Evolutionary conservation across 148 eudicot genomes (phyloP).

Genomic region (Bassia scoparia): DNA sequence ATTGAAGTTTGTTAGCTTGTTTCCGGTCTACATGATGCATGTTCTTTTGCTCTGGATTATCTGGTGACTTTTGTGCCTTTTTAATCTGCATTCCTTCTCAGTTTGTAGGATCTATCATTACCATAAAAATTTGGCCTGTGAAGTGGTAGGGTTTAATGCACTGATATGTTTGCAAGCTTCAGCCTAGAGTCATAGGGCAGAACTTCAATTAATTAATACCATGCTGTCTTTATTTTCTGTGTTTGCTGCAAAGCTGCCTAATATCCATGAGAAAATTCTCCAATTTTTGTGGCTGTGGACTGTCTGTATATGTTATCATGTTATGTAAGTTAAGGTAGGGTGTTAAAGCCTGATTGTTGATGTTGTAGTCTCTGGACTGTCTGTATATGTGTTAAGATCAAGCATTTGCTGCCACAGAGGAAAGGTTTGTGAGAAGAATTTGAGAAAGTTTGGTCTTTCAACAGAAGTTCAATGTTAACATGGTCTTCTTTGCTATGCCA

Average conservation of each 20-base stretch:
- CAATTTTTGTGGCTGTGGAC: background rate
- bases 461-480: background rate
- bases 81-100: background rate
- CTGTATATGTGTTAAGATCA: too few relatives aligned
- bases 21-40: background rate
- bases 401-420: too few relatives aligned
- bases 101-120: background rate
- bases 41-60: background rate
- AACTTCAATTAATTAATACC: background rate
- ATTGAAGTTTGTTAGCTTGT: background rate
- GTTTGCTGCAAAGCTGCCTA: background rate
- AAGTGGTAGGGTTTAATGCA: background rate
- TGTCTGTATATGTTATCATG: too few relatives aligned
- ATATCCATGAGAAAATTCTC: background rate
- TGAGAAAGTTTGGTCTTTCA: background rate
- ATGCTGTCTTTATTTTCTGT: background rate
- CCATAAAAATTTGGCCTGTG: background rate
- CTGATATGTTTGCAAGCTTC: background rate
- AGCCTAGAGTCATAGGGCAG: background rate
- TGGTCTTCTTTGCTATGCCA: background rate
- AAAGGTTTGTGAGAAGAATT: background rate
- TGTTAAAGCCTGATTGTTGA: background rate
- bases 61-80: conserved; percentile 7
- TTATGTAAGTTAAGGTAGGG: background rate
- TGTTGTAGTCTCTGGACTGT: background rate